Percentiles rank a stretch among this genome's conserved stretches.
These are phyloP conservation scores for Penicillium subrubescens DNA, from an alignment of 495 filamentous ascomycete species.

Conservation along the genomic window DNA sequence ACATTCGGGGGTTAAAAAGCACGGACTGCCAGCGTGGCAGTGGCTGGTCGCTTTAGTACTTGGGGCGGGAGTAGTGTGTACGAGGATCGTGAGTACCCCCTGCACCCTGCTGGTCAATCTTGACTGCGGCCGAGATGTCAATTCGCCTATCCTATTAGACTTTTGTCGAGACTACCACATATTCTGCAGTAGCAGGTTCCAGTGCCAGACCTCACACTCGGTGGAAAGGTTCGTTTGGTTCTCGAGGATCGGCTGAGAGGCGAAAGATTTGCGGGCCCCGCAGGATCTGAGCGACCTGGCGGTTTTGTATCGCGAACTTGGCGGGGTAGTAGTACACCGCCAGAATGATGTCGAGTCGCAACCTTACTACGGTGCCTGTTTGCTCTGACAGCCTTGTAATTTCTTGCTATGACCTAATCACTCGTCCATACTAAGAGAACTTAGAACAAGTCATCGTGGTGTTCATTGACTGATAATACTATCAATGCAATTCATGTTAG, in stretches of 20 bases:
- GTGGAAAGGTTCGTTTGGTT: background rate
- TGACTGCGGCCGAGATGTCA: background rate
- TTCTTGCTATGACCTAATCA: background rate
- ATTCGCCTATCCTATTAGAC: background rate
- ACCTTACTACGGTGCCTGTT: background rate
- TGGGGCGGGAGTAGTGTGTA: background rate
- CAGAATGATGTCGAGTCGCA: constrained; percentile 22
- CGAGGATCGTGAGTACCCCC: background rate
- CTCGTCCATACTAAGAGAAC: background rate
- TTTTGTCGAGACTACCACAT: background rate
- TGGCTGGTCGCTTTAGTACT: constrained; percentile 16
- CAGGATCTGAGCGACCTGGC: constrained; percentile 3
- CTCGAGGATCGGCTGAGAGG: background rate
- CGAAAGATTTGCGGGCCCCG: background rate
- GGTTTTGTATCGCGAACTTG: background rate
- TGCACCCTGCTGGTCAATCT: background rate
- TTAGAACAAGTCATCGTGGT: background rate
- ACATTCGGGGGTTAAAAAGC: constrained; percentile 8
- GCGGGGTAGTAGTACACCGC: constrained; percentile 18
- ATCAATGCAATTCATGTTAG: background rate
- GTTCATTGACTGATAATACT: background rate
- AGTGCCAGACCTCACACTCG: background rate
- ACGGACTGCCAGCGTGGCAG: constrained; percentile 33
- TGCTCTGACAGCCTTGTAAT: background rate
- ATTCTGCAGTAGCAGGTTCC: background rate